Evolutionary conservation across 805 yeast species (phyloP), one percentile per base, ranked within the genome.

Genomic region (Wickerhamomyces pijperi): DNA sequence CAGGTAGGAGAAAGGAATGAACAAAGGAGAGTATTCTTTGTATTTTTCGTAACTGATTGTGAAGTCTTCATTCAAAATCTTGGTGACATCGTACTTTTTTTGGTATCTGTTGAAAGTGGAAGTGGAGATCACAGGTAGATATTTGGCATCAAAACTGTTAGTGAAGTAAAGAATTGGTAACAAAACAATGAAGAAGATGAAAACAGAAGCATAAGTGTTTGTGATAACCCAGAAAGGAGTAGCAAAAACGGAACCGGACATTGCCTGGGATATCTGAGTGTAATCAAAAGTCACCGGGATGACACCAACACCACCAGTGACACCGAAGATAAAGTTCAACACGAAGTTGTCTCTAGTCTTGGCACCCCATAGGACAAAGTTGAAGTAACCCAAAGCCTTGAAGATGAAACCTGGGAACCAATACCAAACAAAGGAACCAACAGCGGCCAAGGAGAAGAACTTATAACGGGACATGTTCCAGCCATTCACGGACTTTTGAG

Each of bases 361-460:
- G 19, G 59, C 42, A 33, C 55, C 57, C 63, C 64, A 60, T n/a
- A 58, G 42, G 19, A 63, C 48, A 40, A 65, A 54, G n/a, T 67
- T 71, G 57, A 82, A 80, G 48, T 71, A 70, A 1, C 77, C 66
- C 40, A 81, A 64, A 2, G 76, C 84, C 14, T 64, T 60, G 59
- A 78, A 78, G 19, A 82, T 61, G 50, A 64, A 78, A 40, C 78
- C 81, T 3, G 86, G 85, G 46, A 81, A 58, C 76, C 81, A 78
- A 50, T 74, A 74, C 70, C 78, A 79, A 3, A 67, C 44, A 47
- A 77, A 76, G 19, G 67, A 54, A n/a, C 58, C 54, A 14, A 48
- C 37, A 38, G 73, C 63, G 2, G 63, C 64, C 28, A 61, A 38
- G 23, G 63, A 43, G 57, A 78, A 78, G 46, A 75, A 70, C 39